phyloP scores from a whole-genome alignment of 1,139 yeast species.

The Diutina neorugosa region DNA sequence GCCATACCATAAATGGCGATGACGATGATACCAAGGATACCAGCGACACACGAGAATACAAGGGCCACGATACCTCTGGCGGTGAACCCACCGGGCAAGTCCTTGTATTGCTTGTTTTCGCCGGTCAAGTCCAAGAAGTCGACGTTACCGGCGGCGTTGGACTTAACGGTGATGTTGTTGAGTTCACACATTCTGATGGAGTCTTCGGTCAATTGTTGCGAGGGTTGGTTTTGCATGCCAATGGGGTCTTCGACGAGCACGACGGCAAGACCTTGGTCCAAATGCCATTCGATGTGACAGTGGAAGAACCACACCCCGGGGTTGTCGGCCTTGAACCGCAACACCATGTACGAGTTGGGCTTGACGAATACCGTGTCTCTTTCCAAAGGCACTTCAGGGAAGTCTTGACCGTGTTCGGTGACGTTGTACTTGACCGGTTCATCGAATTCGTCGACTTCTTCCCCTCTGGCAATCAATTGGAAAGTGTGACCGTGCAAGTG shows the following conservation, averaged over 20 bases:
- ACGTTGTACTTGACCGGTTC: conserved; percentile 29
- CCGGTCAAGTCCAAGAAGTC: conserved; percentile 60
- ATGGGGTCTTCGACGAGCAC: conserved; percentile 39
- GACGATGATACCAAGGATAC: conserved; percentile 63
- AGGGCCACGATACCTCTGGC: conserved; percentile 83
- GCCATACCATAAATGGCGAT: conserved; percentile 73
- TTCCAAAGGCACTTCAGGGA: conserved; percentile 43
- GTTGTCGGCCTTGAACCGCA: conserved; percentile 45
- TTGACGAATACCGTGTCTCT: conserved; percentile 60
- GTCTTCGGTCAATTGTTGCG: conserved; percentile 34
- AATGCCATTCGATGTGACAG: conserved; percentile 57
- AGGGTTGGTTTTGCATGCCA: conserved; percentile 38
- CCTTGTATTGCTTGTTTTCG: conserved; percentile 50
- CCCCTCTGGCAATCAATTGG: conserved; percentile 38
- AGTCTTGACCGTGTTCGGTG: conserved; percentile 16
- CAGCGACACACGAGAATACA: conserved; percentile 67
- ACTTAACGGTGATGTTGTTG: conserved; percentile 17
- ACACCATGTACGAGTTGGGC: conserved; percentile 55
- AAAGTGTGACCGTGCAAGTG: conserved; percentile 75
- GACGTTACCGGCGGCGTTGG: conserved; percentile 81
- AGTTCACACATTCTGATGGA: conserved; percentile 10
- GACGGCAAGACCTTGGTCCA: conserved; percentile 48
- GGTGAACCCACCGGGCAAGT: conserved; percentile 80
- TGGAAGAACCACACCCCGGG: conserved; percentile 60
- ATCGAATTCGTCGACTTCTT: conserved; percentile 17